A percentile compares a stretch with the other conserved stretches of the same genome.
Conservation (phyloP, 2,329 filamentous ascomycete species). For the Talaromyces sp. region DNA sequence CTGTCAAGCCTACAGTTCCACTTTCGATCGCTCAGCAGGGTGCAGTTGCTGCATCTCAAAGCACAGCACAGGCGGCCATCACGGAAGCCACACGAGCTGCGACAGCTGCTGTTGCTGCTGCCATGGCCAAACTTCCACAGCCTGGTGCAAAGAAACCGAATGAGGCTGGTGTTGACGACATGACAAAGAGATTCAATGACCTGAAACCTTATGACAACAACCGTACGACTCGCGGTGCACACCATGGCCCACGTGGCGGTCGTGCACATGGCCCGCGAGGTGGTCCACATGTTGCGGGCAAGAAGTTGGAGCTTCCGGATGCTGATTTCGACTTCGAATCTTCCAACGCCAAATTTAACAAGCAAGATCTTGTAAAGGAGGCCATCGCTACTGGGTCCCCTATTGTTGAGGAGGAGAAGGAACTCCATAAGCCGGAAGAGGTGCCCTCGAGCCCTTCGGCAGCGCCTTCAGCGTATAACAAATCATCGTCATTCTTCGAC, state of each 20-base stretch:
- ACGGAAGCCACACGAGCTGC: conserved; percentile 49
- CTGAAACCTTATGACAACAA: conserved; percentile 43
- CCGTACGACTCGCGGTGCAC: conserved; percentile 37
- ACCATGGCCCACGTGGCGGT: conserved; percentile 43
- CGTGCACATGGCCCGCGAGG: conserved; percentile 43
- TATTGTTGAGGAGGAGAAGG: conserved; percentile 50
- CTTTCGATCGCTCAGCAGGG: conserved; percentile 26
- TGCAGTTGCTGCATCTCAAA: conserved; percentile 29
- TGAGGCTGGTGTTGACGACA: conserved; percentile 38
- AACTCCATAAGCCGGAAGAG: conserved; percentile 37
- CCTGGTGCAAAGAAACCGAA: conserved; percentile 35
- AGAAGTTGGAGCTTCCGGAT: conserved; percentile 82
- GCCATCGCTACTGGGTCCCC: conserved; percentile 77
- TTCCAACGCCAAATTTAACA: conserved; percentile 84
- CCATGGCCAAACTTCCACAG: conserved; percentile 50
- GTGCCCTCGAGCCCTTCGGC: conserved; percentile 36
- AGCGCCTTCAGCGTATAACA: conserved; percentile 69
- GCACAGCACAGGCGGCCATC: conserved; percentile 36
- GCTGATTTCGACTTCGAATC: conserved; percentile 90
- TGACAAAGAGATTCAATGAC: conserved; percentile 47
- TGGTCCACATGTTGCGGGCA: conserved; percentile 44
- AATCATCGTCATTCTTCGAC: conserved; percentile 88
- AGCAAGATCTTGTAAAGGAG: conserved; percentile 83
- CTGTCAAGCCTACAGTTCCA: conserved; percentile 32
- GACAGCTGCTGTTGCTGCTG: conserved; percentile 50